Percentiles rank a stretch among this genome's conserved stretches.
phyloP scores from a whole-genome alignment of 2,329 filamentous ascomycete species.

The Dactylellina leptospora region DNA sequence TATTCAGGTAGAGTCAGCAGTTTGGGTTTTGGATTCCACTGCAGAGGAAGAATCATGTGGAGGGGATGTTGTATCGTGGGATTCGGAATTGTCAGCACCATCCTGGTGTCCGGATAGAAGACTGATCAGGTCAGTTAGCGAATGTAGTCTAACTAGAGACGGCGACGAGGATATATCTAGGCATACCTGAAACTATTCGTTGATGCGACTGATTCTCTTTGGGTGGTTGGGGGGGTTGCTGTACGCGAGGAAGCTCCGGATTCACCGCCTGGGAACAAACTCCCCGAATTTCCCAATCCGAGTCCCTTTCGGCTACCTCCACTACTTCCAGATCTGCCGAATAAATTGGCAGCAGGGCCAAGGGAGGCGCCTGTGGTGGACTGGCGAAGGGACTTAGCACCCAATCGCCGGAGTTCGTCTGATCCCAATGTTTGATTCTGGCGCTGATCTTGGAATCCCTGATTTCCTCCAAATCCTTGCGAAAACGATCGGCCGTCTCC shows the following conservation, averaged over 20 bases:
- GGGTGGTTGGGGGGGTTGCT: constrained; percentile 77
- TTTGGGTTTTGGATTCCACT: constrained; percentile 28
- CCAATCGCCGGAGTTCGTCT: constrained; percentile 87
- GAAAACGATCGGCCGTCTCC: constrained; percentile 89
- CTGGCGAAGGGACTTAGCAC: constrained; percentile 72
- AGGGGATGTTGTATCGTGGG: constrained; percentile 41
- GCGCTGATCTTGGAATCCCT: constrained; percentile 70
- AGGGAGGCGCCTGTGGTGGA: constrained; percentile 70
- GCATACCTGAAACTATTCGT: constrained; percentile 94
- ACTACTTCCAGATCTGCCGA: constrained; percentile 89
- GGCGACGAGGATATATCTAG: constrained; percentile 55
- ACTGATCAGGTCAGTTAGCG: constrained; percentile 7
- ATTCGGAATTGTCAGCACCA: constrained; percentile 49
- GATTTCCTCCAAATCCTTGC: constrained; percentile 71
- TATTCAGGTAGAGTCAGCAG: constrained; percentile 24
- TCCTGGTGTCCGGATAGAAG: constrained; percentile 44
- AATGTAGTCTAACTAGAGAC: background rate
- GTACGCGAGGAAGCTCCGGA: constrained; percentile 88
- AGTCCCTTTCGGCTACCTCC: constrained; percentile 65
- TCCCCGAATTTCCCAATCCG: constrained; percentile 76
- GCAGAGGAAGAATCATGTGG: constrained; percentile 26
- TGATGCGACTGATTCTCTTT: constrained; percentile 71
- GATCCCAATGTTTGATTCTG: constrained; percentile 83
- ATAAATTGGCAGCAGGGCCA: constrained; percentile 87
- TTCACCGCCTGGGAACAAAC: constrained; percentile 76